Percentiles rank a stretch among this genome's conserved stretches.
Conservation (phyloP, 768 basidiomycete genomes). For the Termitomyces heimii region DNA sequence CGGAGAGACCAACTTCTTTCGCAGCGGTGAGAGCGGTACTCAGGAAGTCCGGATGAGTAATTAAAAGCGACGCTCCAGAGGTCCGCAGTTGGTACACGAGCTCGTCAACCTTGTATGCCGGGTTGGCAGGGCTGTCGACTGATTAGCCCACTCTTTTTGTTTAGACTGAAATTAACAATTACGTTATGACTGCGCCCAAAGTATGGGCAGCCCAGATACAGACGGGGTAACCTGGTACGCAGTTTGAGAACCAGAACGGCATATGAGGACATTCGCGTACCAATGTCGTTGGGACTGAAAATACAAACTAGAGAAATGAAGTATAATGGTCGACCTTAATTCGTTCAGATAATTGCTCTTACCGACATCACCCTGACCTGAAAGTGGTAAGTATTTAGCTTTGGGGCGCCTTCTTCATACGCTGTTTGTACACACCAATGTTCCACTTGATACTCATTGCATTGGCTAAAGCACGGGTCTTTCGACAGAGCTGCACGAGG, state of each 20-base stretch:
- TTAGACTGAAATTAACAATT: conserved; percentile 15
- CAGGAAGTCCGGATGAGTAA: conserved; percentile 41
- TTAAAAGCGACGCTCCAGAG: conserved; percentile 40
- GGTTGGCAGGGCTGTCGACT: conserved; percentile 53
- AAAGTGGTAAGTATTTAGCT: not conserved
- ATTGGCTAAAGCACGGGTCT: conserved; percentile 50
- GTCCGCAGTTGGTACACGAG: conserved; percentile 49
- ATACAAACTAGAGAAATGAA: conserved; percentile 41
- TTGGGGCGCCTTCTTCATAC: not conserved
- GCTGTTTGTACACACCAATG: conserved; percentile 30
- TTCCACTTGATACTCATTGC: conserved; percentile 41
- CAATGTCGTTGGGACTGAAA: conserved; percentile 59
- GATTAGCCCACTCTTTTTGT: conserved; percentile 8
- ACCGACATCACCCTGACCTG: conserved; percentile 53
- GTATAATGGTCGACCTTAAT: not conserved
- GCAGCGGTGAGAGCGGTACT: conserved; percentile 40
- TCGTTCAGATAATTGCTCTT: conserved; percentile 5
- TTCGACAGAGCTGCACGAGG: conserved; percentile 26
- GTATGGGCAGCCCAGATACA: conserved; percentile 57
- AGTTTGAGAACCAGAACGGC: not conserved
- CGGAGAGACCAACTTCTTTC: conserved; percentile 29
- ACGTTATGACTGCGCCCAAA: conserved; percentile 56
- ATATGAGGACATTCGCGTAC: conserved; percentile 23
- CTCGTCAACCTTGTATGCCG: conserved; percentile 51
- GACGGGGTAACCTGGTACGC: conserved; percentile 43